These are phyloP conservation scores for Penicillium occitanis DNA, from an alignment of 2,329 filamentous ascomycete species.

Conservation along the genomic window DNA sequence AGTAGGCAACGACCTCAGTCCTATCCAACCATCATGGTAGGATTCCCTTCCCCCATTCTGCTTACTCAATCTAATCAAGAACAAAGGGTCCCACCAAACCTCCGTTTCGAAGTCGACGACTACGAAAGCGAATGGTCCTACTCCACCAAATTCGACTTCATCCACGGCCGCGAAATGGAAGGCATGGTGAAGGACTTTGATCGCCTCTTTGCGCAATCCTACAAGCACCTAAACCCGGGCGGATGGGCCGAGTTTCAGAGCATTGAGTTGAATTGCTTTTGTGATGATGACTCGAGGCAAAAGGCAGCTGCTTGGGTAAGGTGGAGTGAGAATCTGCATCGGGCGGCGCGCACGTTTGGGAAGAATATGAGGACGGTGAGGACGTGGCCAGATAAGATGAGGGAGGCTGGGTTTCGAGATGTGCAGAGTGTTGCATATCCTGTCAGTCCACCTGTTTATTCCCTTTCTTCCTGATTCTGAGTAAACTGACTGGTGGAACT, in stretches of 20 bases:
- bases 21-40: conserved; percentile 33
- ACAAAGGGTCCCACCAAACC: conserved; percentile 29
- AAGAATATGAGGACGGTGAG: conserved; percentile 26
- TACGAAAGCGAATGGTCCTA: conserved; percentile 28
- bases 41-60: no score
- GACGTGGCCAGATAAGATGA: conserved; percentile 26
- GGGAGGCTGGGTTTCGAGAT: conserved; percentile 31
- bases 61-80: no score
- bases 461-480: no score
- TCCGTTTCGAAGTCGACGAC: conserved; percentile 30
- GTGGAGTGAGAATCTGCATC: conserved; percentile 26
- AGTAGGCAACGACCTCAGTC: conserved; percentile 30
- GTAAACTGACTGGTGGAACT: no score
- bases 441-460: conserved; percentile 12
- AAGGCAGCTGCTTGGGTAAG: conserved; percentile 21
- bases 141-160: conserved; percentile 28
- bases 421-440: conserved; percentile 29
- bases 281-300: conserved; percentile 24
- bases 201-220: conserved; percentile 25
- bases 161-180: conserved; percentile 29
- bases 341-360: conserved; percentile 27
- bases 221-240: conserved; percentile 25
- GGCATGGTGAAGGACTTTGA: conserved; percentile 28
- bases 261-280: conserved; percentile 22
- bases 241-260: conserved; percentile 27